phyloP scores from a whole-genome alignment of 139 green algal species.

The Chlamydomonas schloesseri region DNA sequence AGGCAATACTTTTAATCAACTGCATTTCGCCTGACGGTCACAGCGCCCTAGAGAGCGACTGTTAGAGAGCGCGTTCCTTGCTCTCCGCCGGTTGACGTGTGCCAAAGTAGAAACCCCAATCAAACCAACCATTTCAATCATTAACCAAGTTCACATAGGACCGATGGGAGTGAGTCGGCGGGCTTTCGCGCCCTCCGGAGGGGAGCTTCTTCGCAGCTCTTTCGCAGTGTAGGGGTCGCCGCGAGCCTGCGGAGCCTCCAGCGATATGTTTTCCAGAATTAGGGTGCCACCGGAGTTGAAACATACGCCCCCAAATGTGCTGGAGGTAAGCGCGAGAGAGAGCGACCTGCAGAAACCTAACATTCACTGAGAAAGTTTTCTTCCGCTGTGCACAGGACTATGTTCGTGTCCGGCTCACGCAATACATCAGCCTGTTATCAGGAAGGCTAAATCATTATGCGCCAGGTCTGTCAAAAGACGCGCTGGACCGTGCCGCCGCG shows the following conservation, averaged over 20 bases:
- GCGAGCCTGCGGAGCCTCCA: not conserved
- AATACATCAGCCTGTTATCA: slow-evolving; percentile 36
- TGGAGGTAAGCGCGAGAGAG: slow-evolving; percentile 6
- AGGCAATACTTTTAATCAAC: no score
- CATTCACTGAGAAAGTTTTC: not conserved
- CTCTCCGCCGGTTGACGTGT: no score
- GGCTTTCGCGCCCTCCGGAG: not conserved
- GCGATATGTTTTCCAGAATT: slow-evolving; percentile 6
- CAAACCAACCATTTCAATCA: no score
- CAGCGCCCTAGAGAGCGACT: no score
- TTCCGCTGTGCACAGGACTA: slow-evolving; percentile 42
- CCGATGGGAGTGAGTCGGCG: no score
- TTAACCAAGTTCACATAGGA: no score
- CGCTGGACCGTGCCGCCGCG: slow-evolving; percentile 65
- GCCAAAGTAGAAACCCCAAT: no score
- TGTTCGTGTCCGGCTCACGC: slow-evolving; percentile 36
- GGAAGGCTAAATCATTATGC: slow-evolving; percentile 45
- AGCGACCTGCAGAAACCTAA: not conserved
- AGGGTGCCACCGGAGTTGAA: slow-evolving; percentile 31
- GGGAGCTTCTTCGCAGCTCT: not conserved
- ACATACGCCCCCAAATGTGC: slow-evolving; percentile 13
- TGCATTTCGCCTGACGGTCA: no score
- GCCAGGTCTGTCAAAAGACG: slow-evolving; percentile 55
- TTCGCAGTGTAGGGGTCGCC: no score
- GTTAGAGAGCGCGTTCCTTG: no score